Evolutionary conservation across 1,284 basidiomycete species (phyloP), one percentile per base, ranked within the genome.

Genomic region (Austroboletus sp.): DNA sequence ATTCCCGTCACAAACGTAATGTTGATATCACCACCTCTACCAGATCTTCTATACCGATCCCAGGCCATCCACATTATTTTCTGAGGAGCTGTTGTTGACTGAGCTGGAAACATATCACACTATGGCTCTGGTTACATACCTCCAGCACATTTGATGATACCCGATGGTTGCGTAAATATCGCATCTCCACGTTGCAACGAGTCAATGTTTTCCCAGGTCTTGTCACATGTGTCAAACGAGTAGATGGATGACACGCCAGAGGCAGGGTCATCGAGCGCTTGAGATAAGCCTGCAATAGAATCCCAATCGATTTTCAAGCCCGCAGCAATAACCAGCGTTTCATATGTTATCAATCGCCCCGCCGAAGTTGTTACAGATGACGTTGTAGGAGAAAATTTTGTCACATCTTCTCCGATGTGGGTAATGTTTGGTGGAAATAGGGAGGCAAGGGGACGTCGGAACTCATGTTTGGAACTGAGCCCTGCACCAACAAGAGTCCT

Each of bases 51-150:
- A 60, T 76, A 89, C 40, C 80, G 71, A 58, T 90, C 86, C 83
- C 84, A 86, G 40, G 90, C 86, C 88, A 93, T 92, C 87, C 91
- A 95, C 81, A 91, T 89, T 54, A 94, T 87, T 69, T 94, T 94
- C 62, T 92, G 89, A 15, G 89, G 90, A 12, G 89, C 90, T 89
- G 54, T 19, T 43, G 26, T 40, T 26, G 40, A 15, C 35, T 52
- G 3, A 57, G 50, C 31, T 27, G 36, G 3, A 13, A 38, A 21
- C 4, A 33, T 36, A 31, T 36, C 27, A 19, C 8, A 21, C 42
- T 13, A 7, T 25, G 8, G 36, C 27, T 33, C 32, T 4, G 50
- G 41, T 69, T 53, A 55, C 29, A 35, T 35, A 84, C 85, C 92
- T 66, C 95, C 95, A 44, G 93, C 89, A 64, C 94, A 98, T 70